Conservation (phyloP, 768 basidiomycete genomes). For the Termitomyces sp. region DNA sequence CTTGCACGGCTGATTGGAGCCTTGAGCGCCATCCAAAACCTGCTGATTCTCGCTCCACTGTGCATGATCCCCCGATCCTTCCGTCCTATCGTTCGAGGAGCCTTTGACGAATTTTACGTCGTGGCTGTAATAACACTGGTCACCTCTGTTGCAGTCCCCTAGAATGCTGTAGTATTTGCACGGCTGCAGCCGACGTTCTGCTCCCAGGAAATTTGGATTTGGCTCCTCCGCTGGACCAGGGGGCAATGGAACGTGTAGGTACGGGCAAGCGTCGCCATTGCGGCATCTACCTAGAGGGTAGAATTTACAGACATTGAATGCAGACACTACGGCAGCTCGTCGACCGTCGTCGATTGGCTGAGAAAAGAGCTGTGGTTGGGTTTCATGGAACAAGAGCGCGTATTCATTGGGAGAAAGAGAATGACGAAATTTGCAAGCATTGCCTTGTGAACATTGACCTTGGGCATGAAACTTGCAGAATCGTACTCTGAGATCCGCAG, state of each 20-base stretch:
- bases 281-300: conserved; percentile 34
- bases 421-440: conserved; percentile 35
- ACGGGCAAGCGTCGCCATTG: conserved; percentile 36
- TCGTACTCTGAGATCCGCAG: conserved; percentile 25
- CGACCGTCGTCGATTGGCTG: not conserved
- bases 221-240: not conserved
- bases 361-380: conserved; percentile 25
- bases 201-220: not conserved
- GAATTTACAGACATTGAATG: conserved; percentile 26
- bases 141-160: conserved; percentile 11
- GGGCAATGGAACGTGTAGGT: conserved; percentile 22
- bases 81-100: not conserved
- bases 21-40: not conserved
- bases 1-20: not conserved
- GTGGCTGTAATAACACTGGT: conserved; percentile 10
- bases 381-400: conserved; percentile 33
- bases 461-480: conserved; percentile 40
- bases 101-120: not conserved
- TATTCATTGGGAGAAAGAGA: conserved; percentile 37
- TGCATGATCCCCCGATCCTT: not conserved
- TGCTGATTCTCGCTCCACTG: not conserved
- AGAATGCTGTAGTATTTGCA: conserved; percentile 20
- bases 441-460: conserved; percentile 28
- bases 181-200: conserved; percentile 2
- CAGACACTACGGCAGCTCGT: conserved; percentile 5